Base-by-base conservation (phyloP, 495 filamentous ascomycete genomes). In the Trichocladium antarcticum region DNA sequence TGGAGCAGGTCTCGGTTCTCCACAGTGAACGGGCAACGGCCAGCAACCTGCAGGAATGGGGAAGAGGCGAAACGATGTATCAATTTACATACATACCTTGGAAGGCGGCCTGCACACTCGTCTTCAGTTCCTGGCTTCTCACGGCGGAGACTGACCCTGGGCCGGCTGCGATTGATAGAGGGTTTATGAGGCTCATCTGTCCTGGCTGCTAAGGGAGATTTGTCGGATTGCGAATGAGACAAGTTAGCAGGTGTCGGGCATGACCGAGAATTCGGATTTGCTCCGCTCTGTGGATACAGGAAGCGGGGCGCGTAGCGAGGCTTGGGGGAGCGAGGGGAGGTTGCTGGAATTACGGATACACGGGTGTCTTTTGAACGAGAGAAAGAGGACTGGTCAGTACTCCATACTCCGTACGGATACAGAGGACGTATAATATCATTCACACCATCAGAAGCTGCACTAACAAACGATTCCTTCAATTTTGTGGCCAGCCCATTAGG, bases 21-120 rank as follows among this genome's bases (percentile, higher is more conserved):
- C 47, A 55, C 56, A 19, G 27, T 34, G 20, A 31, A 1, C 47
- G 42, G 24, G 10, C 3, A 20, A 32, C 17, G 6, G 9, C 16
- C n/a, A n/a, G n/a, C n/a, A 31, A 47, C 42, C 47, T 40, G 50
- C 27, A 29, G n/a, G n/a, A n/a, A n/a, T n/a, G n/a, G n/a, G n/a
- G n/a, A n/a, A n/a, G n/a, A n/a, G n/a, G n/a, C n/a, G n/a, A n/a
- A n/a, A n/a, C n/a, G n/a, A n/a, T n/a, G n/a, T n/a, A n/a, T n/a
- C n/a, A n/a, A n/a, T n/a, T n/a, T n/a, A n/a, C n/a, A n/a, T n/a
- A 51, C 67, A 65, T 79, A 89, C 86, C 86, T 75, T 89, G 84
- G 68, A 87, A 86, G 51, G 79, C 78, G 53, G 80, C 78, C 72
- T 85, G 82, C 54, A 86, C 78, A 56, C 74, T 83, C 65, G 80